Evolutionary conservation across 2,329 filamentous ascomycete species (phyloP).

Genomic region (Orbilia brochopaga): DNA sequence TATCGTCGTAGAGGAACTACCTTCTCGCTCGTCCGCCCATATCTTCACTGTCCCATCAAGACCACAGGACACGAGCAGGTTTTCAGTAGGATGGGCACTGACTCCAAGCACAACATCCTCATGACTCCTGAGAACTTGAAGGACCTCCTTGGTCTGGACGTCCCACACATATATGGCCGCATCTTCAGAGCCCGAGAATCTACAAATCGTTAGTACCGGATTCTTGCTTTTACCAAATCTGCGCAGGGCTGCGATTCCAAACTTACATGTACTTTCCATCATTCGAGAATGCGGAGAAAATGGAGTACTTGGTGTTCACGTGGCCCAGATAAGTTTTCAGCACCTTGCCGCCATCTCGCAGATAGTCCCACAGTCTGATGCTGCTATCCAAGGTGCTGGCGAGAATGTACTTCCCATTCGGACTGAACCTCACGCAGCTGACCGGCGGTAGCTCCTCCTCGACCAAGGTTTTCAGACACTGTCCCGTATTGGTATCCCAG

Average conservation of each 20-base stretch:
- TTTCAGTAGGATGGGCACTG: conserved; percentile 65
- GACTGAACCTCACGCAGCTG: conserved; percentile 85
- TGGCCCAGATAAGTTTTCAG: conserved; percentile 98
- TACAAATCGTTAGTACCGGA: conserved; percentile 50
- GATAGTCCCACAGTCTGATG: conserved; percentile 92
- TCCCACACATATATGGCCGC: conserved; percentile 88
- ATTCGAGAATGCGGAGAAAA: conserved; percentile 72
- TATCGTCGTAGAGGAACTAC: conserved; percentile 3
- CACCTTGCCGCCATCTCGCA: conserved; percentile 73
- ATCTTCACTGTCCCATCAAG: conserved; percentile 68
- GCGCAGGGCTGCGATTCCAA: background rate
- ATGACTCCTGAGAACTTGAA: conserved; percentile 70
- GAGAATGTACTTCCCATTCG: conserved; percentile 90
- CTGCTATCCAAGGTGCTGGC: conserved; percentile 91
- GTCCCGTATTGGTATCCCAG: conserved; percentile 94
- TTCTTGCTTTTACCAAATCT: conserved; percentile 54
- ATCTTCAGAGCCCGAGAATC: conserved; percentile 63
- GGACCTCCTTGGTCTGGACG: conserved; percentile 78
- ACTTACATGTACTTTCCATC: conserved; percentile 60
- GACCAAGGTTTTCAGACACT: conserved; percentile 91
- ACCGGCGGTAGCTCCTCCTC: conserved; percentile 95
- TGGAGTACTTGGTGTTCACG: conserved; percentile 78
- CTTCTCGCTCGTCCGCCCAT: conserved; percentile 62
- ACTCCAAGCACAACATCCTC: conserved; percentile 67
- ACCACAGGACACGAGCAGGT: conserved; percentile 68